Conservation (phyloP, 371 early-diverging fungal species). For the Blakeslea trispora region DNA sequence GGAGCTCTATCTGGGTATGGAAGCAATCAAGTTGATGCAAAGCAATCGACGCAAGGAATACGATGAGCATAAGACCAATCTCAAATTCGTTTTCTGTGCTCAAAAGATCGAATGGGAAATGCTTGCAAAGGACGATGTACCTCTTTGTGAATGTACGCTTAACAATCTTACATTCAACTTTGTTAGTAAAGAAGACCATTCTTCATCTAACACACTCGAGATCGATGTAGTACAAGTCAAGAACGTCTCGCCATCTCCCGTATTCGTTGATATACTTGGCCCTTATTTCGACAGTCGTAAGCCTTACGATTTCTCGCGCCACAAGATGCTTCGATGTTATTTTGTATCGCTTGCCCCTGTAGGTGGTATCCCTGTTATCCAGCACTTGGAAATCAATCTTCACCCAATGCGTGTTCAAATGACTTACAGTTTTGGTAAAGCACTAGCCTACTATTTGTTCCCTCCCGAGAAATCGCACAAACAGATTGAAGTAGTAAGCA, state of each 20-base stretch:
- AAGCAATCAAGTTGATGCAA: constrained; percentile 63
- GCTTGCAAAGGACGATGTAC: constrained; percentile 44
- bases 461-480: constrained; percentile 54
- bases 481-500: not conserved
- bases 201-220: constrained; percentile 60
- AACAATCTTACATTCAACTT: constrained; percentile 46
- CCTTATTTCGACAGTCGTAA: constrained; percentile 54
- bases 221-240: constrained; percentile 68
- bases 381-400: constrained; percentile 83
- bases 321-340: constrained; percentile 82
- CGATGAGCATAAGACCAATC: constrained; percentile 37
- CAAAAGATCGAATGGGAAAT: constrained; percentile 60
- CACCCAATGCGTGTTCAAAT: constrained; percentile 77
- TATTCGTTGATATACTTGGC: constrained; percentile 61
- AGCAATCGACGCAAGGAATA: constrained; percentile 39
- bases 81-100: constrained; percentile 42
- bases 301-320: constrained; percentile 62
- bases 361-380: constrained; percentile 81
- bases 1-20: constrained; percentile 73
- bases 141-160: constrained; percentile 62
- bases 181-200: constrained; percentile 64
- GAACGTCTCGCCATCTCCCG: constrained; percentile 45
- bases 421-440: constrained; percentile 75
- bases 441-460: constrained; percentile 74
- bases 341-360: constrained; percentile 78